These are phyloP conservation scores for Ceratobasidium theobromae DNA, from an alignment of 1,284 basidiomycete genomes.

Conservation along the genomic window DNA sequence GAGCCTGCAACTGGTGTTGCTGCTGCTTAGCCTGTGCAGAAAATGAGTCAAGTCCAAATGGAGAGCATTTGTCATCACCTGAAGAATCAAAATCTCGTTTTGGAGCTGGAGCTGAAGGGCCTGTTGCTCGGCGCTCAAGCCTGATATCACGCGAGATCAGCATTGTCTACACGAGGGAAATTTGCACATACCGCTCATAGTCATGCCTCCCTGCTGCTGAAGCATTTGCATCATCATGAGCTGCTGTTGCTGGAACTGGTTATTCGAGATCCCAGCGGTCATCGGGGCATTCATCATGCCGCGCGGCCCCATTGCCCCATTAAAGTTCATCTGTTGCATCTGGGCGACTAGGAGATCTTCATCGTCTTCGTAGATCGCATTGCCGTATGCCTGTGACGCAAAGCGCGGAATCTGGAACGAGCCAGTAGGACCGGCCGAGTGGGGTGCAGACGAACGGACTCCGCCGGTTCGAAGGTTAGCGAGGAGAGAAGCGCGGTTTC, in stretches of 20 bases:
- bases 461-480: conserved; percentile 82
- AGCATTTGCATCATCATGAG: conserved; percentile 46
- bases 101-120: conserved; percentile 77
- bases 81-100: conserved; percentile 39
- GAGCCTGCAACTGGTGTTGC: conserved; percentile 61
- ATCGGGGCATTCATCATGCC: conserved; percentile 48
- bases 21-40: conserved; percentile 45
- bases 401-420: conserved; percentile 58
- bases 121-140: conserved; percentile 31
- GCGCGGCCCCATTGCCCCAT: conserved; percentile 35
- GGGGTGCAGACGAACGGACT: conserved; percentile 72
- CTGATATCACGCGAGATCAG: conserved; percentile 16
- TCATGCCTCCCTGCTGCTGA: conserved; percentile 30
- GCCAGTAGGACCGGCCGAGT: conserved; percentile 64
- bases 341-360: conserved; percentile 52
- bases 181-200: not conserved
- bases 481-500: conserved; percentile 77
- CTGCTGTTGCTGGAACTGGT: conserved; percentile 59
- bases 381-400: conserved; percentile 47
- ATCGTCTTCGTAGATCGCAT: conserved; percentile 53
- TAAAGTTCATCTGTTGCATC: conserved; percentile 47
- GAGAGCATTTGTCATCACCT: conserved; percentile 19
- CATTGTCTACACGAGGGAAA: not conserved
- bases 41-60: conserved; percentile 33
- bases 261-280: conserved; percentile 70